Evolutionary conservation across 2,329 filamentous ascomycete species (phyloP), one percentile per base, ranked within the genome.

Genomic region (Nothopassalora personata): DNA sequence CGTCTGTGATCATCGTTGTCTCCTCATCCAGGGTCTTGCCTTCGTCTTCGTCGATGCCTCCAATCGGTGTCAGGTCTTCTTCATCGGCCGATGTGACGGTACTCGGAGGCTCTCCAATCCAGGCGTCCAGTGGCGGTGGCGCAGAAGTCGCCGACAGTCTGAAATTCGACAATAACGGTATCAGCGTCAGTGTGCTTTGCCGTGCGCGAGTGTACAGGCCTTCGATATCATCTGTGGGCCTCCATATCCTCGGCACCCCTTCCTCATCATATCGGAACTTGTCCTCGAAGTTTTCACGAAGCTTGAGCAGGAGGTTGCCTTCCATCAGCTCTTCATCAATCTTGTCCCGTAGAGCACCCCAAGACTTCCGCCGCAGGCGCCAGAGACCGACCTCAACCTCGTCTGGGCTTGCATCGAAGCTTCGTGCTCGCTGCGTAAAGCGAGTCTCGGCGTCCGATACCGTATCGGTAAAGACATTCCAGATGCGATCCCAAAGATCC

Each of bases 301-400:
- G 84, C 79, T 99, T 99, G 67, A 97, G 81, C 34, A 97, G 79
- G 56, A 99, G 86, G 71, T 97, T 99, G 69, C 93, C 93, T 77
- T 97, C 94, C 86, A 96, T 96, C 71, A 97, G 90, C 76, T 99
- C 94, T 71, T 99, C 94, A 36, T 97, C 93, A 62, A 99, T 89
- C 79, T 90, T 94, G 60, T 91, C 87, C 49, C 90, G 85, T 61
- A 99, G 80, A 13, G 93, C 92, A 45, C 87, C 87, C 94, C 94
- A 99, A 62, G 90, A 94, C 81, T 97, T 97, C 64, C 93, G 86
- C 60, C 93, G 86, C 64, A 99, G 78, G 58, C 92, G 86, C 93
- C 94, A 99, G 19, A 96, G 81, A 18, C 94, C 94, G 56, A 97
- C 85, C 61, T 95, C 89, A 19, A 96, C 91, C 77, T 99, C 94